Conservation (phyloP, 1,284 basidiomycete genomes). For the Vanrija sp. region DNA sequence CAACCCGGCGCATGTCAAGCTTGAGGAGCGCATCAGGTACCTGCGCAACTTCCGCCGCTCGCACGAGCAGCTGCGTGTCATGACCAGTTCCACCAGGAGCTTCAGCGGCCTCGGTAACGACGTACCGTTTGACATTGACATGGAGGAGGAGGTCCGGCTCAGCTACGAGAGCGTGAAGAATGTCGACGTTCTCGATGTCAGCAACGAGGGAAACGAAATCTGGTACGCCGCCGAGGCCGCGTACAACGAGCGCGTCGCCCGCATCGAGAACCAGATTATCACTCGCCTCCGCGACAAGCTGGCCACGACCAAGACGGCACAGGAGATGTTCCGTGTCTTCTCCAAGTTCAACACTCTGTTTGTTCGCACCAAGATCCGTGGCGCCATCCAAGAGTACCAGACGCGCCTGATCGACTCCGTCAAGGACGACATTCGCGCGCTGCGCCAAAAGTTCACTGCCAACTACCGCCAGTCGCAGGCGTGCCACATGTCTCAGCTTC, state of each 20-base stretch:
- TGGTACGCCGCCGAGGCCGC: constrained; percentile 96
- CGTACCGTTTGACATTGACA: constrained; percentile 66
- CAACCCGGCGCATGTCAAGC: constrained; percentile 78
- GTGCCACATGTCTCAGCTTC: constrained; percentile 97
- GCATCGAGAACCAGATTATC: constrained; percentile 98
- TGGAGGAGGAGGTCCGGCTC: constrained; percentile 95
- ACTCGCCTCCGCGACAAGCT: constrained; percentile 84
- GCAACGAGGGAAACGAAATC: constrained; percentile 92
- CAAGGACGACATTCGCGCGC: constrained; percentile 91
- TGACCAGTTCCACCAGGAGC: constrained; percentile 92
- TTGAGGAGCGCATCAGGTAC: constrained; percentile 85
- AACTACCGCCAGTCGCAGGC: constrained; percentile 94
- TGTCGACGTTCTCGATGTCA: constrained; percentile 93
- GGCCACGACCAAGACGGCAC: constrained; percentile 93
- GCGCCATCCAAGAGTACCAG: constrained; percentile 98
- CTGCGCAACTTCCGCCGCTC: constrained; percentile 91
- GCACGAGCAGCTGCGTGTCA: constrained; percentile 93
- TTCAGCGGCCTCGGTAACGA: constrained; percentile 68
- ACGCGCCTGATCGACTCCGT: constrained; percentile 96
- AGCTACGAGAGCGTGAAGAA: constrained; percentile 93
- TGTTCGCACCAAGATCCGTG: constrained; percentile 95
- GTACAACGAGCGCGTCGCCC: constrained; percentile 94
- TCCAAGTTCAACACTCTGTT: constrained; percentile 98
- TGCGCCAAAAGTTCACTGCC: constrained; percentile 95
- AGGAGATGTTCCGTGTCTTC: constrained; percentile 99